These are phyloP conservation scores for Globisporangium paddicum DNA, from an alignment of 352 stramenopile genomes.

Conservation along the genomic window DNA sequence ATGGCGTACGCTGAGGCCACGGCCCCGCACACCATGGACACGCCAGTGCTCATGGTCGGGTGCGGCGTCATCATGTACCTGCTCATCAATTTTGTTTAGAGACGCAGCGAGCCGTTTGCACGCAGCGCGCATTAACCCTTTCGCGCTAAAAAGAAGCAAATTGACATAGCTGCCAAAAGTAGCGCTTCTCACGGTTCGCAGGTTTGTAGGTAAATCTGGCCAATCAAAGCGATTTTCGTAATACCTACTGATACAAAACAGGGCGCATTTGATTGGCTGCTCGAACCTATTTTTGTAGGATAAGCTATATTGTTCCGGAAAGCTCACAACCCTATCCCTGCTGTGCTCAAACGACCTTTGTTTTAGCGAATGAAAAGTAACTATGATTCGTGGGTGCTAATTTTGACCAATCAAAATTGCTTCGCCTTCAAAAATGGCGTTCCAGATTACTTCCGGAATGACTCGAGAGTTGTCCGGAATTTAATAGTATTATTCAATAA, in stretches of 20 bases:
- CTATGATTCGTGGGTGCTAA: not conserved
- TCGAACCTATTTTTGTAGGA: not conserved
- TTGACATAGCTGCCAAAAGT: too few species aligned
- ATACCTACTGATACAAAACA: too few species aligned
- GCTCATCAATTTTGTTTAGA: conserved; percentile 32
- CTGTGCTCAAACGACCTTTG: not conserved
- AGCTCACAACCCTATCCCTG: not conserved
- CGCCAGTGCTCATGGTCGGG: conserved; percentile 77
- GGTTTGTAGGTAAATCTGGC: too few species aligned
- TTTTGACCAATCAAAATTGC: not conserved
- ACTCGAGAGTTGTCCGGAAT: not conserved
- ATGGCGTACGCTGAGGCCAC: conserved; percentile 85
- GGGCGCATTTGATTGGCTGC: not conserved
- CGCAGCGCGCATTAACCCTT: too few species aligned
- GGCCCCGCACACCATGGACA: conserved; percentile 83
- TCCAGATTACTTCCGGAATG: not conserved
- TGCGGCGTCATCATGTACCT: conserved; percentile 67
- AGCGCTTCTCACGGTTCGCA: too few species aligned
- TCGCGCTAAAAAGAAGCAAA: too few species aligned
- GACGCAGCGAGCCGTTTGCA: not conserved
- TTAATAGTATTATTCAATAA: not conserved
- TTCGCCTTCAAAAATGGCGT: not conserved
- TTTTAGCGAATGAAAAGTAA: not conserved
- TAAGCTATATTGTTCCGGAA: not conserved
- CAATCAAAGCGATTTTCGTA: too few species aligned